Evolutionary conservation across 495 filamentous ascomycete species (phyloP), one percentile per base, ranked within the genome.

Genomic region (Aspergillus sparsus): DNA sequence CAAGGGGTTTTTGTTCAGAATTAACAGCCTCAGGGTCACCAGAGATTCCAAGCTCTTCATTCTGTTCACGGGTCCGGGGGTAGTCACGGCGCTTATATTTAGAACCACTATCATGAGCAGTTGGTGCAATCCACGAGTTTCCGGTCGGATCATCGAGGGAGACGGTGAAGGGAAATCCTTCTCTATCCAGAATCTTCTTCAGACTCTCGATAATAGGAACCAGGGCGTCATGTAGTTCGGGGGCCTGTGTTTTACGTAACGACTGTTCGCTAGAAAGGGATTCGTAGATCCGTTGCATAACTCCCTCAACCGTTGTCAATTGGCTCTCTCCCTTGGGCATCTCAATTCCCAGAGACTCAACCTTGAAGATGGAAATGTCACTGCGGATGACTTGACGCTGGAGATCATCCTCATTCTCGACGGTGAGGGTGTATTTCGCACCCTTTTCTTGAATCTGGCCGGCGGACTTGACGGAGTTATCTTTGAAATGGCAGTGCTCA

Each of bases 111-210:
- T 93, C 90, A 42, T 82, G 75, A 57, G 87, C 82, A 61, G 89
- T 88, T 34, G 94, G 94, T 51, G 96, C 91, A 66, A 99, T 95
- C 84, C 90, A 98, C 4, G 91, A 95, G 79, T 99, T 99, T n/a
- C 94, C 94, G 5, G 92, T 89, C 2, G 89, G 89, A 66, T 99
- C 94, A 70, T 99, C 91, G 35, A 97, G 71, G 10, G 82, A 84
- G 35, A 98, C 74, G 7, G 88, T 85, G 79, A 98, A 97, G n/a
- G 95, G 94, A 68, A 93, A 93, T 2, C 79, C 82, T 8, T 85
- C 78, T 12, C 90, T 85, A 10, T 82, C 82, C 15, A 93, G 69
- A 82, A 97, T 95, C 31, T 85, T 81, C 57, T 83, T 74, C 2
- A 92, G 80, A 53, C 84, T 88, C 21, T 80, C 68, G 59, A 96